Evolutionary conservation across 768 basidiomycete species (phyloP).

Genomic region (Suillus brevipes): DNA sequence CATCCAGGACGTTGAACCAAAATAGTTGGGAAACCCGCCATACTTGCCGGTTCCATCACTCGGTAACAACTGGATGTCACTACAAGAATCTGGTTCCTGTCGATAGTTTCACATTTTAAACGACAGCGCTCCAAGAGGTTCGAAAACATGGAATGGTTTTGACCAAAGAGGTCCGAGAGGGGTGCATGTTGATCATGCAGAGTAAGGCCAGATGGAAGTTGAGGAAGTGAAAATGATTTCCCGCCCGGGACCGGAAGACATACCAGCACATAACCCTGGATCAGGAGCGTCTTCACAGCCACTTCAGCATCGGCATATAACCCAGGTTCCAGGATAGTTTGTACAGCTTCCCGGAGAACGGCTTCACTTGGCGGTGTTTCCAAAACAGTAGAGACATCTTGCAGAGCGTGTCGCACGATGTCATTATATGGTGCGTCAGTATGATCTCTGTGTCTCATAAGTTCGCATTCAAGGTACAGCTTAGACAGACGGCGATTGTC

Average conservation of each 20-base stretch:
- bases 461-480: constrained; percentile 4
- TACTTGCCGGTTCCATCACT: constrained; percentile 2
- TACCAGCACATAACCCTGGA: neutral
- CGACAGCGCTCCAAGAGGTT: neutral
- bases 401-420: neutral
- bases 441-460: constrained; percentile 6
- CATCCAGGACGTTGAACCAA: neutral
- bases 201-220: constrained; percentile 1
- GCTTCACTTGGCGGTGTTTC: neutral
- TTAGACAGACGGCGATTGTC: neutral
- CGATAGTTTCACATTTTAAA: too few species aligned
- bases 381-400: neutral
- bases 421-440: neutral
- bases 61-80: constrained; percentile 1
- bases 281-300: neutral
- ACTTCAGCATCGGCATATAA: neutral
- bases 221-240: constrained; percentile 1
- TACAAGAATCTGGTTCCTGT: constrained; percentile 4
- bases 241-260: constrained; percentile 1
- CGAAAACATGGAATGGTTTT: neutral
- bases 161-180: neutral
- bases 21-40: constrained; percentile 1
- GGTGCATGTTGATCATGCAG: neutral
- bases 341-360: neutral
- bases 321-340: neutral